phyloP scores from a whole-genome alignment of 2,329 filamentous ascomycete species.

The Zasmidium cellare region DNA sequence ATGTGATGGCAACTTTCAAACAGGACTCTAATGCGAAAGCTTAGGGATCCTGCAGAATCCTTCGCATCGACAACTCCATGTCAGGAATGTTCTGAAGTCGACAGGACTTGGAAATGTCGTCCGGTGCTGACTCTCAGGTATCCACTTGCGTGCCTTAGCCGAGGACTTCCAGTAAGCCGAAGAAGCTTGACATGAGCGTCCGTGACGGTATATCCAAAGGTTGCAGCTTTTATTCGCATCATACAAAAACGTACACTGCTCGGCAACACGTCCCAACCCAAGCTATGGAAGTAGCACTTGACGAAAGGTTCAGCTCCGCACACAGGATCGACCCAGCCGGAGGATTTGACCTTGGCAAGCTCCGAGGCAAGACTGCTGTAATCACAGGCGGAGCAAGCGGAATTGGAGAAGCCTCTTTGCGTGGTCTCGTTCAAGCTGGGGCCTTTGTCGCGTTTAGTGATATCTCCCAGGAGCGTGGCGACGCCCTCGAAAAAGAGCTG shows the following conservation, averaged over 20 bases:
- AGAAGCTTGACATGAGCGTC: neutral
- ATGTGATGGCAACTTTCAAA: no score
- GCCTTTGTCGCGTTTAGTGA: constrained; percentile 36
- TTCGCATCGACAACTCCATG: no score
- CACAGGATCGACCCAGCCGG: neutral
- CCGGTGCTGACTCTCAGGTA: neutral
- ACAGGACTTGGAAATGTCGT: no score
- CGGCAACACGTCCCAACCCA: neutral
- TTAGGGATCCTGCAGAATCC: no score
- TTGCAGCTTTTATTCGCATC: no score
- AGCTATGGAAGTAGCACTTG: neutral
- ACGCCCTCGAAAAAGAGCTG: constrained; percentile 28
- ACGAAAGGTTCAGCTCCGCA: neutral
- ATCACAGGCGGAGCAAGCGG: constrained; percentile 48
- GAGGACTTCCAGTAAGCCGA: neutral
- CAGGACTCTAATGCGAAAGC: no score
- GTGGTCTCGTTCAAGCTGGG: constrained; percentile 28
- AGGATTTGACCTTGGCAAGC: constrained; percentile 35
- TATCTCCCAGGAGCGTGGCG: constrained; percentile 27
- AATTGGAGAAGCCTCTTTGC: constrained; percentile 15
- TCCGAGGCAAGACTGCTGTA: constrained; percentile 48
- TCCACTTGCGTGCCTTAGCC: neutral
- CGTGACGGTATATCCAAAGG: no score
- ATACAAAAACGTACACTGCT: no score
- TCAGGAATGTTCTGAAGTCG: no score